Conservation (phyloP, 2,329 filamentous ascomycete genomes). For the Ophiognomonia clavigignenti-juglandacearum region DNA sequence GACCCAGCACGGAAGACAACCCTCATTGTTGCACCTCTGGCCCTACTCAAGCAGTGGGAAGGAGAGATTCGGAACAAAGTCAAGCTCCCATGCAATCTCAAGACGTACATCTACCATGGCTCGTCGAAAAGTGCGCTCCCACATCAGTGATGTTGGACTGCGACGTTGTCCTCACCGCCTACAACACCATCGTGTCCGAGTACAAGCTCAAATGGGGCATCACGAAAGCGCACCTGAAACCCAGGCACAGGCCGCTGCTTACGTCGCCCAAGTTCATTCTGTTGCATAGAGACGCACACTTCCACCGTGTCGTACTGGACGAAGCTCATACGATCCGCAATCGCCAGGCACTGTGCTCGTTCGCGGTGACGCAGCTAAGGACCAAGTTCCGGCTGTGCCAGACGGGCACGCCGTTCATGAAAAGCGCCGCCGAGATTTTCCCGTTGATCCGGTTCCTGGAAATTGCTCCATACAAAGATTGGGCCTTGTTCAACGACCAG, state of each 20-base stretch:
- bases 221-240: background rate
- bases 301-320: conserved; percentile 6
- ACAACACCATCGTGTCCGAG: background rate
- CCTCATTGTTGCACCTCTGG: background rate
- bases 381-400: no score
- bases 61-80: background rate
- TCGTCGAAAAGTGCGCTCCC: background rate
- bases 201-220: no score
- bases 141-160: background rate
- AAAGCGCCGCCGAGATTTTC: no score
- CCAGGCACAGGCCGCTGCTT: background rate
- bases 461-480: no score
- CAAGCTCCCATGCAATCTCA: background rate
- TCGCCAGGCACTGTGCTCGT: no score
- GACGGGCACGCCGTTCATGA: no score
- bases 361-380: no score
- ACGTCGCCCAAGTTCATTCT: no score
- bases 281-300: background rate
- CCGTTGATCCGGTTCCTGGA: no score
- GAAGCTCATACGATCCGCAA: conserved; percentile 11
- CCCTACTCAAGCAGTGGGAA: background rate
- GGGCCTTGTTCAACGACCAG: no score
- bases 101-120: no score
- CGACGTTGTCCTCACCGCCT: background rate
- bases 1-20: background rate